Evolutionary conservation across 257 asterid genomes (phyloP), one percentile per base, ranked within the genome.

Genomic region (Primulina eburnea): DNA sequence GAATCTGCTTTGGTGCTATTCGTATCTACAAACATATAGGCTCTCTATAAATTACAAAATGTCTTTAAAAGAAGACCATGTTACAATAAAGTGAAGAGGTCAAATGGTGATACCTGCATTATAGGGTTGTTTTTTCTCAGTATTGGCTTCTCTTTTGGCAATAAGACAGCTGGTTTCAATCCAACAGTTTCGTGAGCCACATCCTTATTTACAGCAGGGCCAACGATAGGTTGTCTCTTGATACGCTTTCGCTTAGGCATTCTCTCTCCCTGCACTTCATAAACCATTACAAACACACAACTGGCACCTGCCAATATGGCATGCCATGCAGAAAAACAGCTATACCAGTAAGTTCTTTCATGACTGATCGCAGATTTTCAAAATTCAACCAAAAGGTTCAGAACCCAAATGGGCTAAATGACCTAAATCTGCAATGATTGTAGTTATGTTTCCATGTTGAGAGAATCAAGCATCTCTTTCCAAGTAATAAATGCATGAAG

Each of bases 101-200:
- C 40, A 72, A 53, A 80, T 35, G 66, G 76, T 12, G 64, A 71
- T 59, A 90, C 98, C 93, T 93, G 96, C 62, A 93, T 71, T 56
- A 90, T 76, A 65, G 96, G 74, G 69, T 82, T 87, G 64, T 87
- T 90, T 85, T 86, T 93, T 76, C 83, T 93, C 17, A 93, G 73
- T 29, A 86, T 56, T 58, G 96, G 92, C 76, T 83, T 90, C 80
- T 93, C 99, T 70, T 85, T 90, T 56, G 99, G 96, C 77, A 90
- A 83, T 73, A 90, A 80, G 18, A 86, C 71, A 76, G 85, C 89
- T 77, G 79, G 82, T 77, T 83, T 93, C 83, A 89, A 59, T 75
- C 99, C 99, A 83, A 89, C 97, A 75, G 92, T 89, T 80, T 90
- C 99, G 71, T 86, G 97, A 64, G 82, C 85, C 73, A 93, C 91